Conservation (phyloP, 805 yeast species). For the Peterozyma toletana region DNA sequence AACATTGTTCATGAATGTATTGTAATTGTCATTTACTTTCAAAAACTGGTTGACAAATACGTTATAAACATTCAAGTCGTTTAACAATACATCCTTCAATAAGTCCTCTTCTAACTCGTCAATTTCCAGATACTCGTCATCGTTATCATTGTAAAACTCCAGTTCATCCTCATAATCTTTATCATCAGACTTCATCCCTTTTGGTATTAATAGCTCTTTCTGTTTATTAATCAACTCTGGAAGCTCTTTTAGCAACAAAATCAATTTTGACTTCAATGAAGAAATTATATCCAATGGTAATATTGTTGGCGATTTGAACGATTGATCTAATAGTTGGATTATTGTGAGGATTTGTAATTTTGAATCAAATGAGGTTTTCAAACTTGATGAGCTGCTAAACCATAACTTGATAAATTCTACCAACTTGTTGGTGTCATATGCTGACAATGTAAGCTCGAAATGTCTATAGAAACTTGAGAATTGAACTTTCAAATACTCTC, state of each 20-base stretch:
- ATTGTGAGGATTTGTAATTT: conserved; percentile 44
- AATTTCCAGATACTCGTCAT: conserved; percentile 17
- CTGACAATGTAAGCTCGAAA: conserved; percentile 27
- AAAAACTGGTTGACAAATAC: conserved; percentile 15
- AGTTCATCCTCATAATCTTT: conserved; percentile 14
- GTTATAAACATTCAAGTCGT: conserved; percentile 22
- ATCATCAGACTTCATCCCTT: conserved; percentile 23
- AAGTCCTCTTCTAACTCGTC: conserved; percentile 16
- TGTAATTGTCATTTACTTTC: conserved; percentile 1
- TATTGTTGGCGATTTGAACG: neutral
- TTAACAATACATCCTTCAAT: conserved; percentile 22
- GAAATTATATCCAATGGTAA: conserved; percentile 25
- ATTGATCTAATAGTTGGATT: neutral
- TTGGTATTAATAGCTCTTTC: conserved; percentile 30
- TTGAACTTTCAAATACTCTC: conserved; percentile 30
- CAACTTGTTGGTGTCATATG: conserved; percentile 30
- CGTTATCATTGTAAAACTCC: conserved; percentile 15
- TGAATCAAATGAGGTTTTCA: conserved; percentile 48
- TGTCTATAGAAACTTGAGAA: conserved; percentile 32
- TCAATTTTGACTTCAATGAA: conserved; percentile 24
- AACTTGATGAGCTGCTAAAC: conserved; percentile 34
- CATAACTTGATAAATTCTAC: conserved; percentile 35
- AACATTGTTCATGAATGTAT: conserved; percentile 3
- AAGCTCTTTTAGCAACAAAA: conserved; percentile 33
- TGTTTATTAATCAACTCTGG: conserved; percentile 44